phyloP scores from a whole-genome alignment of 495 filamentous ascomycete genomes.

The Aspergillus sclerotioniger region DNA sequence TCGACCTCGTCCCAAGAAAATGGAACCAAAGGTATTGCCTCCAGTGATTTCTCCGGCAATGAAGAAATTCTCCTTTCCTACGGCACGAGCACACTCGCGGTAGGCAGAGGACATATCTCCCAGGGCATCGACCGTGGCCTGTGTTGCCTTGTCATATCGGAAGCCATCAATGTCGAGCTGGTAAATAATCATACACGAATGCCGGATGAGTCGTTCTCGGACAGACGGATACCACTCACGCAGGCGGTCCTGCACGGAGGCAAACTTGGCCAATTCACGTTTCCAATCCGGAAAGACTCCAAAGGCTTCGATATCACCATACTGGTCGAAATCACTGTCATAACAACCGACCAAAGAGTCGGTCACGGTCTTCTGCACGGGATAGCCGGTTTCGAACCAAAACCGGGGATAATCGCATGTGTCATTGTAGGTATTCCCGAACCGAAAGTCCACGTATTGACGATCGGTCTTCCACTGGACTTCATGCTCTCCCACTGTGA shows the following conservation, averaged over 20 bases:
- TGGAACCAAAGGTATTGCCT: slow-evolving; percentile 60
- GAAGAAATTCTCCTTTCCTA: slow-evolving; percentile 63
- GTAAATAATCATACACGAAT: slow-evolving; percentile 64
- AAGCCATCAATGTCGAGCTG: slow-evolving; percentile 65
- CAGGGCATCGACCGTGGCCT: slow-evolving; percentile 62
- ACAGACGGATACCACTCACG: slow-evolving; percentile 67
- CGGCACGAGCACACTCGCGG: slow-evolving; percentile 52
- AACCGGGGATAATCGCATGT: slow-evolving; percentile 64
- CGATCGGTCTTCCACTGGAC: slow-evolving; percentile 56
- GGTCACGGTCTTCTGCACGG: slow-evolving; percentile 42
- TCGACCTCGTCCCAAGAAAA: slow-evolving; percentile 65
- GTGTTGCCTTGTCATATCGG: slow-evolving; percentile 66
- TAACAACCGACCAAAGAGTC: slow-evolving; percentile 56
- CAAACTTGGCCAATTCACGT: slow-evolving; percentile 67
- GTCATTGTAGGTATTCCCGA: slow-evolving; percentile 55
- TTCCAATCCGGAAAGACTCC: slow-evolving; percentile 67
- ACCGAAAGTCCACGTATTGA: slow-evolving; percentile 60
- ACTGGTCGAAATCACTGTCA: slow-evolving; percentile 69
- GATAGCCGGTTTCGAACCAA: slow-evolving; percentile 61
- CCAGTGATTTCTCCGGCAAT: slow-evolving; percentile 62
- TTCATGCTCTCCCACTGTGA: slow-evolving; percentile 53
- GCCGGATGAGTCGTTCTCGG: slow-evolving; percentile 57
- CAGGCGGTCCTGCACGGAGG: slow-evolving; percentile 70
- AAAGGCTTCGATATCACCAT: slow-evolving; percentile 68
- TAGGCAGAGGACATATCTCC: slow-evolving; percentile 52